Evolutionary conservation across 75 land plant species (phyloP), one percentile per base, ranked within the genome.

Genomic region (Picea sitchensis): DNA sequence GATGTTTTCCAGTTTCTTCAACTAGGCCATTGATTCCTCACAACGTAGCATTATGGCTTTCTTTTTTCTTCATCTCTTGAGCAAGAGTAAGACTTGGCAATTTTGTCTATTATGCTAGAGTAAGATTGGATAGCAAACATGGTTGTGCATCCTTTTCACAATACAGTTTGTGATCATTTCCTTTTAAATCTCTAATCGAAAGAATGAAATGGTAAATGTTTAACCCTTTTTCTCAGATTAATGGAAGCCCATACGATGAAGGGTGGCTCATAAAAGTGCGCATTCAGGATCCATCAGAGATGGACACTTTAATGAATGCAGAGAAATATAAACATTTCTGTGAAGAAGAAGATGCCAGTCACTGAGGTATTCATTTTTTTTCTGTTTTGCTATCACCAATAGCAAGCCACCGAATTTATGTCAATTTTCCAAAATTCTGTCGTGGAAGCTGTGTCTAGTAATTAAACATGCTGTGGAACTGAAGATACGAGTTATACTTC

Each of bases 221-320:
- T 41, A 20, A 8, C 15, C 54, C 54, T 51, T 76, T 67, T 21
- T 58, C 82, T 85, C 75, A 92, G 95, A 87, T 94, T 62, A 94
- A 94, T 79, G 76, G 87, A 61, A 91, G 93, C 79, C 94, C 98
- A 71, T 96, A 85, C 79, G 92, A 84, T 38, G 94, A 91, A 12
- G 97, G 99, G 32, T 96, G 99, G 99, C 85, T 96, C 86, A 89
- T 94, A 76, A 96, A 96, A 86, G 86, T 96, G 64, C 86, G 90
- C 75, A 81, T 92, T 0, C 86, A 88, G 78, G 83, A 83, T 78
- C 86, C 85, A 5, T 63, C 87, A 26, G 95, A 96, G 21, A 32
- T 96, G 57, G 85, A 90, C 26, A 74, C 85, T 30, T 82, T 96
- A 75, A 83, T 96, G 83, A 93, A 85, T 77, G 78, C 98, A 38